A percentile compares a stretch with the other conserved stretches of the same genome.
Evolutionary conservation across 2,329 filamentous ascomycete genomes (phyloP).

Genomic region (Aspergillus carbonarius): DNA sequence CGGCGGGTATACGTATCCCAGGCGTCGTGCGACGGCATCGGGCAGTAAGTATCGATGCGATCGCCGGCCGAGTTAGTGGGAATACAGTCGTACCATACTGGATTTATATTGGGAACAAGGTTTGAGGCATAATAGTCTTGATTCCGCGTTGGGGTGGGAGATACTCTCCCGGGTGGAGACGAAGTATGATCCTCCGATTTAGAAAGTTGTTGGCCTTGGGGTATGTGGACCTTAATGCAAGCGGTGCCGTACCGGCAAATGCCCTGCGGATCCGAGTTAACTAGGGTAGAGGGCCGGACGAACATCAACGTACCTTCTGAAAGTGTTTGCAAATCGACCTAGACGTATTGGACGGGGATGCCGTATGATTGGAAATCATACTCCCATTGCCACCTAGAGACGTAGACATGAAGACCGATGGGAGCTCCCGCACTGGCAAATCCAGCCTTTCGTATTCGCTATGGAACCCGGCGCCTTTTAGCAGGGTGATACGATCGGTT

Average conservation of each 20-base stretch:
- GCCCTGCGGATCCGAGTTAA: constrained; percentile 23
- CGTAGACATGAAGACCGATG: constrained; percentile 52
- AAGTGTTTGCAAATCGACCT: constrained; percentile 32
- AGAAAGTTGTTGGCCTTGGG: constrained; percentile 26
- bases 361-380: constrained; percentile 9
- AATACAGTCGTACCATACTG: constrained; percentile 33
- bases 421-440: constrained; percentile 53
- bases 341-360: neutral
- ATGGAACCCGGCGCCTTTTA: constrained; percentile 54
- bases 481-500: constrained; percentile 54
- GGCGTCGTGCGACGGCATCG: constrained; percentile 37
- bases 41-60: constrained; percentile 48
- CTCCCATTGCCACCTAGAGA: constrained; percentile 27
- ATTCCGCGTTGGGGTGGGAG: constrained; percentile 10
- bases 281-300: no score
- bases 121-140: constrained; percentile 21
- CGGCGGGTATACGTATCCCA: constrained; percentile 42
- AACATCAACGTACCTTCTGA: constrained; percentile 28
- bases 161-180: constrained; percentile 4
- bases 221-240: constrained; percentile 33
- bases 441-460: constrained; percentile 54
- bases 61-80: constrained; percentile 49
- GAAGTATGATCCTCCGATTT: constrained; percentile 18
- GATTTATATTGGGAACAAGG: constrained; percentile 17
- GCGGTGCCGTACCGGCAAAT: constrained; percentile 32